Conservation (phyloP, 2,329 filamentous ascomycete genomes). For the Ophiostoma sp. region DNA sequence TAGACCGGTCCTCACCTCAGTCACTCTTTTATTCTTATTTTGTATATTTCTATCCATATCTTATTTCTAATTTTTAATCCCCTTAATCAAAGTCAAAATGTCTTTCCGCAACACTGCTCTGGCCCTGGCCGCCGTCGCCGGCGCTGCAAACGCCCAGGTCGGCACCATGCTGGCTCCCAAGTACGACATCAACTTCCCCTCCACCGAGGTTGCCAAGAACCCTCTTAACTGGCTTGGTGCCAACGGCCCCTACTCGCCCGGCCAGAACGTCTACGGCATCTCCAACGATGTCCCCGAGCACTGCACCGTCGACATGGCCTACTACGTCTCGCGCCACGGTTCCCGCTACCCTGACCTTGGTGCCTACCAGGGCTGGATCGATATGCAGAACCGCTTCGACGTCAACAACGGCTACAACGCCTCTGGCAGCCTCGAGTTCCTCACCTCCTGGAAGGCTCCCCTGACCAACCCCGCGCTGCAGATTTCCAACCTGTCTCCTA, state of each 20-base stretch:
- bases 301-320: slow-evolving; percentile 56
- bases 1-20: neutral
- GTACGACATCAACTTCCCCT: slow-evolving; percentile 29
- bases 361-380: slow-evolving; percentile 54
- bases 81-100: neutral
- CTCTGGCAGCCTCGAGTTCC: slow-evolving; percentile 49
- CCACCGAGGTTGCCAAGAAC: slow-evolving; percentile 29
- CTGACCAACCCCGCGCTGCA: slow-evolving; percentile 51
- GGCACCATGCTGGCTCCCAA: slow-evolving; percentile 29
- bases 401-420: slow-evolving; percentile 47
- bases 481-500: slow-evolving; percentile 54
- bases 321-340: slow-evolving; percentile 57
- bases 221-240: slow-evolving; percentile 47
- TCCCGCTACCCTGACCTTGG: slow-evolving; percentile 58
- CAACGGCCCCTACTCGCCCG: slow-evolving; percentile 50
- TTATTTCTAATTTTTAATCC: neutral
- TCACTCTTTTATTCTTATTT: neutral
- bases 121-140: slow-evolving; percentile 25
- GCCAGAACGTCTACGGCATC: slow-evolving; percentile 51
- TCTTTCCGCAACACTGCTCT: slow-evolving; percentile 8
- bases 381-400: slow-evolving; percentile 46
- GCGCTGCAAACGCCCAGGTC: slow-evolving; percentile 24
- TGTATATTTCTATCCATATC: neutral
- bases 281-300: slow-evolving; percentile 49
- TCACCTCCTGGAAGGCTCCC: slow-evolving; percentile 54